Evolutionary conservation across 768 basidiomycete species (phyloP), one percentile per base, ranked within the genome.

Genomic region (Hericium coralloides): DNA sequence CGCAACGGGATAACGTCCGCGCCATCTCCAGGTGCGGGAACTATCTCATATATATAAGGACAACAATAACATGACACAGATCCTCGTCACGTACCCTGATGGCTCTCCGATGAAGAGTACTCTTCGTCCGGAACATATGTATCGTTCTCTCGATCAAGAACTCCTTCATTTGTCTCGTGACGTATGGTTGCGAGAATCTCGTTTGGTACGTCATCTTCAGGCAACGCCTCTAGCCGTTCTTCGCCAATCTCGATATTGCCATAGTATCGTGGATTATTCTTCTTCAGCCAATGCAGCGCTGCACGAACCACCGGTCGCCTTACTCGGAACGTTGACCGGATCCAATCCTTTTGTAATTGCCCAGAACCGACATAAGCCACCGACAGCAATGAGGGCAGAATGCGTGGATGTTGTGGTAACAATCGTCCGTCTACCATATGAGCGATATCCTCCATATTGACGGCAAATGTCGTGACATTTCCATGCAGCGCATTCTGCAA

Each of bases 231-330:
- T 4, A 76, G 39, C 0, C 58, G 53, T 4, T 50, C 53, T 0
- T 37, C 38, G 48, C 55, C 49, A 2, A 76, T 69, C 1, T 62
- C 53, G 12, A 74, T 66, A 38, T 69, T 39, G 0, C 59, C 64
- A 56, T 71, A 73, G 36, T 70, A 73, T 14, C 60, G 55, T 0
- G 61, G 52, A 55, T 77, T 76, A 56, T 75, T 60, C 1, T 23
- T 52, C 53, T 73, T 75, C 36, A 74, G 55, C 73, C 75, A 76
- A 1, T 0, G 1, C 2, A 78, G 53, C 2, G 73, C 74, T 1
- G 60, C 55, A 2, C 14, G 38, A 0, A 79, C 73, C 0, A 47
- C 41, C 0, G 60, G 4, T 1, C 73, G 48, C 0, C 71, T 60
- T 0, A 79, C 73, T 0, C 64, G 59, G 43, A 79, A 76, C 0